Percentiles rank a stretch among this genome's conserved stretches.
Conservation (phyloP, 352 stramenopile genomes). For the Phytophthora sp. region DNA sequence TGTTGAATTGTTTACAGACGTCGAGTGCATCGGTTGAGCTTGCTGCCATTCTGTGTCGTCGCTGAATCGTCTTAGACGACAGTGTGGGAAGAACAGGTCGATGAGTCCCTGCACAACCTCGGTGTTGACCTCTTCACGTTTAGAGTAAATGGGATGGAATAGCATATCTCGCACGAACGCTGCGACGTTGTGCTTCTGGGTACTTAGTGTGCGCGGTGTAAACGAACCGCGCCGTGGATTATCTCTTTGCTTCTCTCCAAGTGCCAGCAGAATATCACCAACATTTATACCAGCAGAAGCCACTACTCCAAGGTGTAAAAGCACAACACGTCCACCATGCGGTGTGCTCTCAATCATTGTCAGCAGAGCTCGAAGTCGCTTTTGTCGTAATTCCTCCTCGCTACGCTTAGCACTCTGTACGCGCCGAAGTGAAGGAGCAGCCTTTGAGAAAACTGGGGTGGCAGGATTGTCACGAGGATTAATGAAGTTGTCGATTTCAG, state of each 20-base stretch:
- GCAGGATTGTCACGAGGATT: slow-evolving; percentile 3
- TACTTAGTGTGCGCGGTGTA: slow-evolving; percentile 26
- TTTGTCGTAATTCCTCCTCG: slow-evolving; percentile 44
- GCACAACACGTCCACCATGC: slow-evolving; percentile 57
- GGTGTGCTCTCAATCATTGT: slow-evolving; percentile 57
- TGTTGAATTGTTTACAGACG: background rate
- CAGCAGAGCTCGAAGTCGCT: slow-evolving; percentile 47
- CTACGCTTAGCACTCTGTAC: slow-evolving; percentile 31
- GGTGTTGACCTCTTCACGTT: slow-evolving; percentile 46
- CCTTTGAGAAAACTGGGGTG: slow-evolving; percentile 9
- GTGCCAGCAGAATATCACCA: slow-evolving; percentile 54
- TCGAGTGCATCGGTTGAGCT: slow-evolving; percentile 1
- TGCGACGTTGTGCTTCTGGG: slow-evolving; percentile 56
- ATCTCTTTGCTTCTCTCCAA: slow-evolving; percentile 67
- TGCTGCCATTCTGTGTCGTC: slow-evolving; percentile 53
- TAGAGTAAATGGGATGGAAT: slow-evolving; percentile 76
- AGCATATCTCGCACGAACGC: slow-evolving; percentile 80
- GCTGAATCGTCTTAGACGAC: slow-evolving; percentile 66
- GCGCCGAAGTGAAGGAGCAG: slow-evolving; percentile 35
- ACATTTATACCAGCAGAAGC: slow-evolving; percentile 46
- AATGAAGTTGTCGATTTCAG: slow-evolving; percentile 34
- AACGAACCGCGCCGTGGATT: slow-evolving; percentile 30
- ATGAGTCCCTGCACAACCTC: slow-evolving; percentile 58
- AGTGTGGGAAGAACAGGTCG: slow-evolving; percentile 77
- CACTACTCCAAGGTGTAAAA: slow-evolving; percentile 71